phyloP scores from a whole-genome alignment of 1,284 basidiomycete genomes.

The Irpex rosettiformis region DNA sequence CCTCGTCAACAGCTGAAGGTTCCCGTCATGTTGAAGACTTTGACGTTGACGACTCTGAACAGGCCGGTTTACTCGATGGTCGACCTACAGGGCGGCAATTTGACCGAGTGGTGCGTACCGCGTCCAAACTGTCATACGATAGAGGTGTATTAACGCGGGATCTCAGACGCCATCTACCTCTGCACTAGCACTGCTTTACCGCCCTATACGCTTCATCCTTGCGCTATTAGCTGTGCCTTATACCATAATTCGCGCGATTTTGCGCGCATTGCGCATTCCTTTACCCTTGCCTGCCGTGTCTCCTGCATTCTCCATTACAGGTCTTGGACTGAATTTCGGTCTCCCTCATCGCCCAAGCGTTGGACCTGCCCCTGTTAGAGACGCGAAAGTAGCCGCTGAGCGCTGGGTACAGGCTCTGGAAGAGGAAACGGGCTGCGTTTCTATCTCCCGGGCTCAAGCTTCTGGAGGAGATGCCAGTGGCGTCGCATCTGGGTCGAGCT shows the following conservation, averaged over 20 bases:
- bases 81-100: slow-evolving; percentile 13
- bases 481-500: slow-evolving; percentile 32
- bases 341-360: slow-evolving; percentile 14
- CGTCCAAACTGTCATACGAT: not conserved
- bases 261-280: slow-evolving; percentile 33
- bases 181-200: slow-evolving; percentile 14
- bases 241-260: slow-evolving; percentile 30
- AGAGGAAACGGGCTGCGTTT: slow-evolving; percentile 75
- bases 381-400: slow-evolving; percentile 48
- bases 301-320: slow-evolving; percentile 33
- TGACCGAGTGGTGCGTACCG: slow-evolving; percentile 9
- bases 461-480: slow-evolving; percentile 34
- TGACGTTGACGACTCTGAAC: slow-evolving; percentile 53
- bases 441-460: slow-evolving; percentile 38
- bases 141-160: not conserved
- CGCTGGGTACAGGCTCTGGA: slow-evolving; percentile 76
- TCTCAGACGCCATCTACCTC: slow-evolving; percentile 10
- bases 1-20: slow-evolving; percentile 10
- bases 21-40: slow-evolving; percentile 33
- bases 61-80: slow-evolving; percentile 27
- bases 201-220: slow-evolving; percentile 26
- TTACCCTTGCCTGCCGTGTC: slow-evolving; percentile 24
- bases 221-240: slow-evolving; percentile 32
- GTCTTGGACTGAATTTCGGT: slow-evolving; percentile 9
- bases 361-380: slow-evolving; percentile 29